Percentiles rank a stretch among this genome's conserved stretches.
phyloP scores from a whole-genome alignment of 148 eudicot species.

The Spergularia bocconei region DNA sequence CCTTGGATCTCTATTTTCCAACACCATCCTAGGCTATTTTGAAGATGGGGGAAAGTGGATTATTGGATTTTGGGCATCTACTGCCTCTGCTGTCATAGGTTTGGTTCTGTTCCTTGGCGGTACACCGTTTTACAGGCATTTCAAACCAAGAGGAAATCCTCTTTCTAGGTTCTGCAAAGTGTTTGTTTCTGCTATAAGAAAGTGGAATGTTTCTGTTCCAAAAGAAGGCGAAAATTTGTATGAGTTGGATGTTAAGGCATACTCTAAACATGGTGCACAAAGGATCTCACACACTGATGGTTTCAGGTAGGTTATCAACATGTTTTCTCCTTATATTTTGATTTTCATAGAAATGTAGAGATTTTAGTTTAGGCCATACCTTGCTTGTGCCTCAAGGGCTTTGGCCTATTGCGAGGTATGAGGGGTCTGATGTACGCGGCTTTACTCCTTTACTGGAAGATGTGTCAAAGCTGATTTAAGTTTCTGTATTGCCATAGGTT shows the following conservation, averaged over 20 bases:
- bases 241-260: slow-evolving; percentile 41
- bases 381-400: too few species aligned
- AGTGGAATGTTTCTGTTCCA: slow-evolving; percentile 43
- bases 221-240: slow-evolving; percentile 35
- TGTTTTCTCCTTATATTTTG: neutral
- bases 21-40: slow-evolving; percentile 63
- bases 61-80: slow-evolving; percentile 66
- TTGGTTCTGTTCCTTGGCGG: slow-evolving; percentile 51
- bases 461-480: too few species aligned
- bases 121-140: slow-evolving; percentile 62
- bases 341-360: neutral
- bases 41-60: slow-evolving; percentile 68
- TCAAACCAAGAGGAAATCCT: slow-evolving; percentile 57
- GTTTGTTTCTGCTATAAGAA: slow-evolving; percentile 44
- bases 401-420: too few species aligned
- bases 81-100: slow-evolving; percentile 46
- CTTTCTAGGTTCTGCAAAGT: slow-evolving; percentile 64
- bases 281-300: slow-evolving; percentile 58
- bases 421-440: too few species aligned
- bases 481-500: slow-evolving; percentile 29
- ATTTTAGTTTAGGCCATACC: neutral
- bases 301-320: slow-evolving; percentile 44
- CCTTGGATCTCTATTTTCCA: slow-evolving; percentile 69
- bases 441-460: too few species aligned
- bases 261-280: slow-evolving; percentile 36